Base-by-base conservation (phyloP, 768 basidiomycete genomes). In the Fibroporia radiculosa region DNA sequence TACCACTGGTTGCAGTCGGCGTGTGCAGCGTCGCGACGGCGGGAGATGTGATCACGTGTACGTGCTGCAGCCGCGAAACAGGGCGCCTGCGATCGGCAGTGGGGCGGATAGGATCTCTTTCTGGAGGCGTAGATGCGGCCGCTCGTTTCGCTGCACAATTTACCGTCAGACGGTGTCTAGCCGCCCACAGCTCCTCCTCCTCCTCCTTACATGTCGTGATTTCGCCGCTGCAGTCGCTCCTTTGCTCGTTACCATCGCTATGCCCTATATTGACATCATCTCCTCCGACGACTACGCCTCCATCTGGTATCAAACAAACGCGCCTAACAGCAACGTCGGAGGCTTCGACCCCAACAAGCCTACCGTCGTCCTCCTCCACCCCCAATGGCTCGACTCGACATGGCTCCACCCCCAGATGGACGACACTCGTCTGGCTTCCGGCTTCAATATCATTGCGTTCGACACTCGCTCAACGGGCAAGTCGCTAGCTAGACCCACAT, bases 381-480 rank as follows among this genome's bases (percentile, higher is more conserved):
- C 84, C 11, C 60, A 74, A 33, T 78, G 80, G 56, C 68, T 88
- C 45, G 82, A 85, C 62, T 77, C 77, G 2, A 68, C 74, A 39
- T 90, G 84, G 84, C 64, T 84, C 46, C 68, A 71, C 23, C 66
- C 71, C 24, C 84, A 87, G 42, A 72, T 85, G 38, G 77, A 77
- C 22, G 84, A 89, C 60, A 73, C 74, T 0, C 71, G 84, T 33
- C 63, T 90, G 20, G 61, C 70, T 49, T 57, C 62, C 0, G 61
- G 66, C 32, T 87, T 72, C 62, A 89, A 89, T 57, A 59, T 89
- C 24, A 78, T 89, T 50, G 82, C 82, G 5, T 82, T 88, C 58
- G 86, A 89, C 59, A 74, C 77, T 54, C 77, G 87, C 10, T 70
- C 73, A 8, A 69, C 70, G 22, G 86, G 86, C 12, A 71, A 67